These are phyloP conservation scores for Sapria himalayana DNA, from an alignment of 345 rosid genomes.

Conservation along the genomic window DNA sequence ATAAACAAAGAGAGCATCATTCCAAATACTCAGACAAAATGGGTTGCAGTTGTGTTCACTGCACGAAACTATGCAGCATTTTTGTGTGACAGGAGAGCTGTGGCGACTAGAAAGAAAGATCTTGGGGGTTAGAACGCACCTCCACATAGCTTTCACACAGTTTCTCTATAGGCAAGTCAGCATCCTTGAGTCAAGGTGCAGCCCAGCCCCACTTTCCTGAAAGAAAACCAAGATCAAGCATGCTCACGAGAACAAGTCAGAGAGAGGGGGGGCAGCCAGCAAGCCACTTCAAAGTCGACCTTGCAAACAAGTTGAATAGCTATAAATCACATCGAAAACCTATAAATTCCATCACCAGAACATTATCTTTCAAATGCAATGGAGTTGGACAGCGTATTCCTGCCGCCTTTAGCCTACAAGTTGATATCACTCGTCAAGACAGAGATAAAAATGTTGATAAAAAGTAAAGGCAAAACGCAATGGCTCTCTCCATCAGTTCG, in stretches of 20 bases:
- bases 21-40: too few species aligned
- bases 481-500: too few species aligned
- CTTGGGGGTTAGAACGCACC: conserved; percentile 19
- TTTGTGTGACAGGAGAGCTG: conserved; percentile 4
- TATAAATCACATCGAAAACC: too few species aligned
- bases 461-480: too few species aligned
- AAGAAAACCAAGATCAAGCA: too few species aligned
- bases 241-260: too few species aligned
- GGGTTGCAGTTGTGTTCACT: too few species aligned
- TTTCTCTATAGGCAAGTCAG: conserved; percentile 59
- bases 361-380: conserved; percentile 59
- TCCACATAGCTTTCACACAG: conserved; percentile 78
- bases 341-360: conserved; percentile 95
- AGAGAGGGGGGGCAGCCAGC: too few species aligned
- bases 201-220: conserved; percentile 88
- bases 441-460: neutral
- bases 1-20: too few species aligned
- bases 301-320: too few species aligned
- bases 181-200: conserved; percentile 98
- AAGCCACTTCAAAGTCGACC: too few species aligned
- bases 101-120: neutral
- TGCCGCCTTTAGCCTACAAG: conserved; percentile 64
- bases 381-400: conserved; percentile 87
- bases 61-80: too few species aligned
- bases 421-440: neutral